phyloP scores from a whole-genome alignment of 208 protist genomes.

The Balamuthia mandrillaris region DNA sequence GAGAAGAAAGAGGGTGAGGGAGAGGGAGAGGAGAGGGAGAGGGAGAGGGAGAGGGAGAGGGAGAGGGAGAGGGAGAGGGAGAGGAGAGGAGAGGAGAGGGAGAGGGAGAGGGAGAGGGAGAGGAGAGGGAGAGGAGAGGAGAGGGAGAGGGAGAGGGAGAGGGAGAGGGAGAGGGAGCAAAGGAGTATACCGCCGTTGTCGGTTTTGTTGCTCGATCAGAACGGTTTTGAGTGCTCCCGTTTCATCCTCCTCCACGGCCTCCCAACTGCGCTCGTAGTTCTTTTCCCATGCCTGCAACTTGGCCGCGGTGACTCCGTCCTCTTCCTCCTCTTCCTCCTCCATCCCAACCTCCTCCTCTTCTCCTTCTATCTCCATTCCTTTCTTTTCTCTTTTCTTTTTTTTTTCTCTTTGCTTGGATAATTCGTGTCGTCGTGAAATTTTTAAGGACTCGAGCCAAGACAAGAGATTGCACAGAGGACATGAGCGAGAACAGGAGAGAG shows the following conservation, averaged over 20 bases:
- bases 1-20: not conserved
- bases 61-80: not conserved
- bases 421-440: too few relatives aligned
- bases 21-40: not conserved
- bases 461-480: too few relatives aligned
- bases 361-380: not conserved
- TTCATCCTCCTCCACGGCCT: constrained; percentile 50
- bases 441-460: too few relatives aligned
- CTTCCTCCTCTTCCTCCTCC: constrained; percentile 27
- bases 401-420: not conserved
- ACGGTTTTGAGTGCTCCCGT: constrained; percentile 18
- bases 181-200: not conserved
- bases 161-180: not conserved
- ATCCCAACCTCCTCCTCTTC: not conserved
- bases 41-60: not conserved
- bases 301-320: not conserved
- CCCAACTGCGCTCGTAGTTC: constrained; percentile 41
- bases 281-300: constrained; percentile 52
- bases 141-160: not conserved
- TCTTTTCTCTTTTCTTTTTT: not conserved
- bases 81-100: not conserved
- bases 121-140: not conserved
- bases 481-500: too few relatives aligned
- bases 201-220: not conserved
- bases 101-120: not conserved